phyloP scores from a whole-genome alignment of 73 alveolate genomes.

The Paramecium primaurelia region DNA sequence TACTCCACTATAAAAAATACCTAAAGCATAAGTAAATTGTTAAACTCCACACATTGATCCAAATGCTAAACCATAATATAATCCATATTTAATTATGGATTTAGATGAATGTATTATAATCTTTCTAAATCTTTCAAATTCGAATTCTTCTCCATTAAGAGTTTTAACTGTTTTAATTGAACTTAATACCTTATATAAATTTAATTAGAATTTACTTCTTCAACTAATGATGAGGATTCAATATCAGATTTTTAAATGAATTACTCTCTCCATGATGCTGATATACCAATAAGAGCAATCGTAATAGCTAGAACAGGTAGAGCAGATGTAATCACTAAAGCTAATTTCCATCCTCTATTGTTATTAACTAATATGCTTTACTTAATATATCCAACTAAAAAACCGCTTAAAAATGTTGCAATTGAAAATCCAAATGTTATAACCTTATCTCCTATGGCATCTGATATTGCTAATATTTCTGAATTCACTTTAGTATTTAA shows the following conservation, averaged over 20 bases:
- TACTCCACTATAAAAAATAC: constrained; percentile 30
- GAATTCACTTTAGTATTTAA: constrained; percentile 63
- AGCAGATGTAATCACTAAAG: constrained; percentile 66
- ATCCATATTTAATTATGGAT: constrained; percentile 12
- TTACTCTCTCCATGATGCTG: constrained; percentile 50
- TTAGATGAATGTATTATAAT: not conserved
- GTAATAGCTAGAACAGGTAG: constrained; percentile 66
- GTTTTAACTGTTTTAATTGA: constrained; percentile 75
- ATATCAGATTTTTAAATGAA: constrained; percentile 65
- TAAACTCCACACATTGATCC: not conserved
- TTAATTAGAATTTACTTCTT: constrained; percentile 32
- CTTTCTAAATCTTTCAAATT: not conserved
- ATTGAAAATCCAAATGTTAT: constrained; percentile 65
- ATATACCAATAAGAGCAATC: constrained; percentile 19
- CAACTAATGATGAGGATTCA: constrained; percentile 73
- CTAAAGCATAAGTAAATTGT: constrained; percentile 17
- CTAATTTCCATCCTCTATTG: constrained; percentile 76
- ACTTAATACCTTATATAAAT: constrained; percentile 61
- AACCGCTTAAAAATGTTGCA: constrained; percentile 66
- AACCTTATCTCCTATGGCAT: constrained; percentile 74
- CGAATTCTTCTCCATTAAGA: constrained; percentile 52
- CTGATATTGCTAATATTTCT: constrained; percentile 67
- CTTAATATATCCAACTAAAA: constrained; percentile 54
- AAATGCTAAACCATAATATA: constrained; percentile 24
- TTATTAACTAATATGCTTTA: not conserved